These are phyloP conservation scores for Grosmannia huntii DNA, from an alignment of 2,329 filamentous ascomycete genomes.

Conservation along the genomic window DNA sequence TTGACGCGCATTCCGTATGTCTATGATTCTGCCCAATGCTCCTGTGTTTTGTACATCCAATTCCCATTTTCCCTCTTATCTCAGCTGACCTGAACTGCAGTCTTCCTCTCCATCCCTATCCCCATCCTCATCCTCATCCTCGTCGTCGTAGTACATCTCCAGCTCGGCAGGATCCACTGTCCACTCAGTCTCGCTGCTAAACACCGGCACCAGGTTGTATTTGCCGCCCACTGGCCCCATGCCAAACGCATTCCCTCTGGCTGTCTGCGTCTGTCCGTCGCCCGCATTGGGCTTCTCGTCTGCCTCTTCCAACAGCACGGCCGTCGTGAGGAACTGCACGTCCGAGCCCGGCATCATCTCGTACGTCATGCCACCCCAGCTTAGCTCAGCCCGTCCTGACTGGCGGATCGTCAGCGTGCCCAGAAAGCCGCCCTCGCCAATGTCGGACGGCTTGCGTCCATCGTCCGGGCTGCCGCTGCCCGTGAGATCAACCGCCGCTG, in stretches of 20 bases:
- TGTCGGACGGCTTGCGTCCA: constrained; percentile 17
- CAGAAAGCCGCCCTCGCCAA: constrained; percentile 36
- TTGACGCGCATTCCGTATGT: background rate
- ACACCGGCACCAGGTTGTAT: constrained; percentile 46
- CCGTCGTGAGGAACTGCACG: constrained; percentile 42
- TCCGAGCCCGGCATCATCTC: constrained; percentile 39
- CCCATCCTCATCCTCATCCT: background rate
- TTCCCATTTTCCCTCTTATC: no score
- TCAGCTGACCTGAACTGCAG: background rate
- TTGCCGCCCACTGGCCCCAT: constrained; percentile 53
- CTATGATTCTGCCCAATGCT: background rate
- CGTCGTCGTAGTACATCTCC: background rate
- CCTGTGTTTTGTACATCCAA: background rate
- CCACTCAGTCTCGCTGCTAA: constrained; percentile 46
- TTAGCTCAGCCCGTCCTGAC: constrained; percentile 48
- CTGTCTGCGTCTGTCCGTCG: constrained; percentile 9
- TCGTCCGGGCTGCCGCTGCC: constrained; percentile 16
- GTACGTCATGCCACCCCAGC: constrained; percentile 47
- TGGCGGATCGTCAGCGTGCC: constrained; percentile 47
- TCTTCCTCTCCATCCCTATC: background rate
- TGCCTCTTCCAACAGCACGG: constrained; percentile 45
- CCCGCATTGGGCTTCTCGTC: constrained; percentile 33
- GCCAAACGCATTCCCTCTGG: constrained; percentile 37
- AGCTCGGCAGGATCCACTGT: constrained; percentile 15
- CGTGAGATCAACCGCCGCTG: constrained; percentile 30